Conservation (phyloP, 2,329 filamentous ascomycete genomes). For the Botryotinia globosa region DNA sequence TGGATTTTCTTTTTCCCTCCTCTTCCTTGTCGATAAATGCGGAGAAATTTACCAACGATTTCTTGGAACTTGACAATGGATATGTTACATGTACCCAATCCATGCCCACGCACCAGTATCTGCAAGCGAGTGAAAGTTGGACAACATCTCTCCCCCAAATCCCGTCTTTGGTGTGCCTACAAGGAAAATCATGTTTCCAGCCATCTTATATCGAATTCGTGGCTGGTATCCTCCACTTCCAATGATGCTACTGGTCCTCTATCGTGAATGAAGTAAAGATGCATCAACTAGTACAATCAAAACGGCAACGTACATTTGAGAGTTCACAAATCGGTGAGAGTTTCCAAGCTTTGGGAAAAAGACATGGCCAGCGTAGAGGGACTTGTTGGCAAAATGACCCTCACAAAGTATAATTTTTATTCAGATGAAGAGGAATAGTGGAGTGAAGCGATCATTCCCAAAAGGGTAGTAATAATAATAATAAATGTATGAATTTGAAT, state of each 20-base stretch:
- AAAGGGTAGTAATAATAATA: too few relatives aligned
- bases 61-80: neutral
- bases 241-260: neutral
- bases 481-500: neutral
- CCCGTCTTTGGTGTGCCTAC: neutral
- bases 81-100: too few relatives aligned
- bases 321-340: neutral
- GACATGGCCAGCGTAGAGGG: neutral
- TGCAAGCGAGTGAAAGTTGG: slow-evolving; percentile 4
- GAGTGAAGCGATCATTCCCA: neutral
- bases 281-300: neutral
- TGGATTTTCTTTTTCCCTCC: neutral
- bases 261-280: neutral
- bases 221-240: slow-evolving; percentile 1
- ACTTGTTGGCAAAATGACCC: neutral
- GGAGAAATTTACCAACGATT: neutral
- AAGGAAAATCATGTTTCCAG: neutral
- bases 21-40: neutral
- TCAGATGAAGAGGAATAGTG: neutral
- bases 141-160: neutral
- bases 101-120: neutral
- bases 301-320: neutral
- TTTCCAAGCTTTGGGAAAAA: neutral
- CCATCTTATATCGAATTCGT: slow-evolving; percentile 1
- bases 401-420: neutral